Evolutionary conservation across 805 yeast species (phyloP), one percentile per base, ranked within the genome.

Genomic region (Saccharomycopsis microspora): DNA sequence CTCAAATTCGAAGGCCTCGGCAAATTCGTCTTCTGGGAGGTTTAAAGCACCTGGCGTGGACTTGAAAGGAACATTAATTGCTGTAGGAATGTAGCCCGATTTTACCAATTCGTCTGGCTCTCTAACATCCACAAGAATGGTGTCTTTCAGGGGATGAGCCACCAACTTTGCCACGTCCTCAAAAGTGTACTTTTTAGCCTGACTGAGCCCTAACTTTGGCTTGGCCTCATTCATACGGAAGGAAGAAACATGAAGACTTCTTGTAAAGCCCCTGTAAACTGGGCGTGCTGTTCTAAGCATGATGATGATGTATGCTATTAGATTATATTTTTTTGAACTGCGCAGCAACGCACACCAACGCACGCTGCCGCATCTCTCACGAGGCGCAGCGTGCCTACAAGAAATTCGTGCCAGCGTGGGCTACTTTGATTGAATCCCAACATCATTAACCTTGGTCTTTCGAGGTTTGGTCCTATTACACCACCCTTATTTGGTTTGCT

Each of bases 31-130:
- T 4, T 74, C 72, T 1, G 80, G 65, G 44, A 90, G 74, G 43
- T 85, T 87, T 51, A 90, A 71, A 0, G 97, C 97, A 27, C 96
- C 95, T 0, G 97, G 97, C 8, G 89, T 76, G 4, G 93, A 78
- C 60, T 87, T 87, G 67, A 80, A 82, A 19, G 98, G 97, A 49
- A 90, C 75, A 60, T 93, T 93, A 48, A 89, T 64, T 4, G 97
- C 82, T 9, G 77, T 74, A 32, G 96, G 96, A 56, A 90, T 83
- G 60, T 75, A 79, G 40, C 96, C 96, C 43, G 69, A 77, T 37
- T 66, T 67, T 30, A 57, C 52, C 58, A 67, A 72, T 66, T 90
- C 98, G 30, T 70, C 73, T 4, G 97, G 96, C 68, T 90, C 97
- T 62, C 98, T 79, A 27, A 86, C 97, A 60, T 90, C 98, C 29